A percentile compares a stretch with the other conserved stretches of the same genome.
phyloP scores from a whole-genome alignment of 805 yeast genomes.

The Lachancea quebecensis region DNA sequence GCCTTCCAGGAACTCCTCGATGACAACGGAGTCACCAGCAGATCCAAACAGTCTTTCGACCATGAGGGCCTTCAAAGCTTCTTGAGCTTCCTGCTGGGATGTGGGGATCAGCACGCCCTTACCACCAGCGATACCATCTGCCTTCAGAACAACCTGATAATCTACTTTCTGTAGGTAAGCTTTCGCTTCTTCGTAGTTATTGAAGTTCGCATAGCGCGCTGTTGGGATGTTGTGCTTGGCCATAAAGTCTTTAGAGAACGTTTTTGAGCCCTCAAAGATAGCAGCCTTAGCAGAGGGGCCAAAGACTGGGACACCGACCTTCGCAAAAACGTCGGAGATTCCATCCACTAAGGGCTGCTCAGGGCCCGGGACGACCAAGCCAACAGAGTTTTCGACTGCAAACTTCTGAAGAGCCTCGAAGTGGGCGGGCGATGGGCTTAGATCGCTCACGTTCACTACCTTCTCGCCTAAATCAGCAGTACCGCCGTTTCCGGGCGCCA shows the following conservation, averaged over 20 bases:
- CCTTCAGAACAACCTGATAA: conserved; percentile 85
- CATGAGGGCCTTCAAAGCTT: conserved; percentile 84
- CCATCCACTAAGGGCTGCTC: conserved; percentile 98
- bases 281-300: conserved; percentile 95
- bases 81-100: conserved; percentile 73
- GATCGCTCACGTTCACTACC: conserved; percentile 56
- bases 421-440: conserved; percentile 58
- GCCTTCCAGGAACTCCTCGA: conserved; percentile 94
- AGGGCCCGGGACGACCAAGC: conserved; percentile 94
- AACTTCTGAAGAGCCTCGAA: conserved; percentile 66
- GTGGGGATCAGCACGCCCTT: conserved; percentile 95
- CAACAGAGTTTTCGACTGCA: conserved; percentile 59
- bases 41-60: conserved; percentile 78
- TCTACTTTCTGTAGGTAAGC: conserved; percentile 56
- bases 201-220: conserved; percentile 81
- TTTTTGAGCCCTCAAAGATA: conserved; percentile 91
- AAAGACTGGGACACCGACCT: conserved; percentile 89
- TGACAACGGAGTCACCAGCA: conserved; percentile 93
- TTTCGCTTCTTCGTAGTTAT: conserved; percentile 66
- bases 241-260: conserved; percentile 92
- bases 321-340: conserved; percentile 60
- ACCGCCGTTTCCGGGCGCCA: conserved; percentile 98
- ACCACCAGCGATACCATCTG: conserved; percentile 98
- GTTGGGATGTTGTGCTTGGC: conserved; percentile 88
- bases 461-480: conserved; percentile 49